These are phyloP conservation scores for Pichia insulana DNA, from an alignment of 805 yeast genomes.

Conservation along the genomic window DNA sequence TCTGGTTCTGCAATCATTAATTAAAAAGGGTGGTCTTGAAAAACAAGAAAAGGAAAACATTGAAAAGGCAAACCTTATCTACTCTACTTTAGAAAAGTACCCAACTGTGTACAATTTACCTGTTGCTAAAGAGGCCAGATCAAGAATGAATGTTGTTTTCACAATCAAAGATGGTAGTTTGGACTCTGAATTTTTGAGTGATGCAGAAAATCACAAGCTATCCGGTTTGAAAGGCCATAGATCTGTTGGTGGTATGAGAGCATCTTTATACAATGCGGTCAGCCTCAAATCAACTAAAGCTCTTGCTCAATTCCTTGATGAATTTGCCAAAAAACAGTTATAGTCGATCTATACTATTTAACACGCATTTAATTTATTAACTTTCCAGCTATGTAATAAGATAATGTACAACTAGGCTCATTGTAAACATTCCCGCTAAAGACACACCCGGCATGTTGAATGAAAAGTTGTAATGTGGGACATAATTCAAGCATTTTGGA, in stretches of 20 bases:
- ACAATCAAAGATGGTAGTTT: constrained; percentile 49
- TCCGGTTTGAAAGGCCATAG: constrained; percentile 91
- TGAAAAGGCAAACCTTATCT: constrained; percentile 55
- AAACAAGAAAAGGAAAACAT: constrained; percentile 50
- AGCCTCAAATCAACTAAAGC: constrained; percentile 47
- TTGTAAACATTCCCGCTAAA: constrained; percentile 62
- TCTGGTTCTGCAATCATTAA: constrained; percentile 58
- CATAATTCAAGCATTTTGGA: constrained; percentile 52
- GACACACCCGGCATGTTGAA: constrained; percentile 44
- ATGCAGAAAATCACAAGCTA: constrained; percentile 51
- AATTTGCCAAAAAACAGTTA: constrained; percentile 43
- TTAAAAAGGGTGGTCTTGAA: constrained; percentile 64
- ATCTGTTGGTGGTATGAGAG: constrained; percentile 95
- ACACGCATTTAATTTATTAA: constrained; percentile 1
- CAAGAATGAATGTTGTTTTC: constrained; percentile 91
- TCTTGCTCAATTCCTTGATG: constrained; percentile 47
- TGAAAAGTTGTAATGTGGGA: constrained; percentile 49
- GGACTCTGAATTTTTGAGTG: constrained; percentile 62
- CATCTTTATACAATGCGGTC: constrained; percentile 87
- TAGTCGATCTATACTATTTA: no score
- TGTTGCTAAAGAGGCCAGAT: constrained; percentile 57
- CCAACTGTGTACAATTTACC: constrained; percentile 60
- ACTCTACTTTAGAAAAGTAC: constrained; percentile 54
- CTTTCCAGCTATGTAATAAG: constrained; percentile 41
- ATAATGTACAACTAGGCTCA: constrained; percentile 53